A percentile compares a stretch with the other conserved stretches of the same genome.
Evolutionary conservation across 306 rosid species (phyloP).

Genomic region (Ammopiptanthus mongolicus): DNA sequence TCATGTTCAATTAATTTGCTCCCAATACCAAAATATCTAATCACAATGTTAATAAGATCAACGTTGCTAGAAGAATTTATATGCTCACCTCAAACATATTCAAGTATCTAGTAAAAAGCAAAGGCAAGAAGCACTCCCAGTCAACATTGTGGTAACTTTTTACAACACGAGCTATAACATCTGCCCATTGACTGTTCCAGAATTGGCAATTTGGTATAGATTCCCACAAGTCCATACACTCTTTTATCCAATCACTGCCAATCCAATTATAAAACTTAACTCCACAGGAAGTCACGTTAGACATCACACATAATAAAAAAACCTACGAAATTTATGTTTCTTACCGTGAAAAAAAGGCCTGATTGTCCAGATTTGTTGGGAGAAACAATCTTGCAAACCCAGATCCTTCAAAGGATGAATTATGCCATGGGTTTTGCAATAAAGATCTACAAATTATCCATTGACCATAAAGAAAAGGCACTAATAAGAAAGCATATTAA

Average conservation of each 20-base stretch:
- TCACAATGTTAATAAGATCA: conserved; percentile 10
- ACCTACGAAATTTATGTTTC: conserved; percentile 31
- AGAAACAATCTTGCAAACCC: conserved; percentile 94
- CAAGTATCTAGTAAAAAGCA: conserved; percentile 84
- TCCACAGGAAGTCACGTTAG: conserved; percentile 18
- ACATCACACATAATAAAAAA: conserved; percentile 25
- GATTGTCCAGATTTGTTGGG: conserved; percentile 83
- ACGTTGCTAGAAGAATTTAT: conserved; percentile 16
- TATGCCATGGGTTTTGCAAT: conserved; percentile 97
- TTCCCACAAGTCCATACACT: conserved; percentile 73
- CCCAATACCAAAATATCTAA: neutral
- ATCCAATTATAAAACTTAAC: conserved; percentile 28
- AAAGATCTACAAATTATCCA: conserved; percentile 61
- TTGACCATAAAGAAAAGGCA: conserved; percentile 15
- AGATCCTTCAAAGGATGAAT: conserved; percentile 97
- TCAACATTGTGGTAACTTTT: conserved; percentile 67
- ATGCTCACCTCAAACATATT: conserved; percentile 96
- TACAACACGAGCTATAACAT: conserved; percentile 83
- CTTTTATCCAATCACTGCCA: conserved; percentile 72
- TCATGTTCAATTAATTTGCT: conserved; percentile 3
- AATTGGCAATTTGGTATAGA: conserved; percentile 97
- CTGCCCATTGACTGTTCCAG: conserved; percentile 98
- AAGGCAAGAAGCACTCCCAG: conserved; percentile 82
- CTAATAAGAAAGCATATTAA: conserved; percentile 8
- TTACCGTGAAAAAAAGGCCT: conserved; percentile 79